A percentile compares a stretch with the other conserved stretches of the same genome.
Evolutionary conservation across 495 filamentous ascomycete species (phyloP).

Genomic region (Aspergillus wentii): DNA sequence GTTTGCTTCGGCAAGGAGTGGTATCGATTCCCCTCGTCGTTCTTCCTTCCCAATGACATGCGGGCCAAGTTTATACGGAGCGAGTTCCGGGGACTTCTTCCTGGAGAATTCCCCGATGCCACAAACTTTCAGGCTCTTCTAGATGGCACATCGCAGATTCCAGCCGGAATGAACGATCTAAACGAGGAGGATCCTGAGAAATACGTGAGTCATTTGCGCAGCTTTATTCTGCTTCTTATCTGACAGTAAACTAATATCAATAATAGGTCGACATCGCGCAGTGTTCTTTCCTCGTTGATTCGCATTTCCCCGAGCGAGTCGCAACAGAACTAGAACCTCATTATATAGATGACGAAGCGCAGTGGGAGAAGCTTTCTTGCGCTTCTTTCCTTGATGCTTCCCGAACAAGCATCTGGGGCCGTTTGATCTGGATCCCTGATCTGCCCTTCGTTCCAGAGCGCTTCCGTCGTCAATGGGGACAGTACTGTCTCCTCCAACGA

Average conservation of each 20-base stretch:
- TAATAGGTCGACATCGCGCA: constrained; percentile 58
- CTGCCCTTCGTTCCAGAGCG: constrained; percentile 61
- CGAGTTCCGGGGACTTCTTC: constrained; percentile 83
- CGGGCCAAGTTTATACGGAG: constrained; percentile 83
- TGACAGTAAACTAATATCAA: constrained; percentile 7
- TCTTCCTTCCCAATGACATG: constrained; percentile 76
- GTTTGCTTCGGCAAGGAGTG: constrained; percentile 96
- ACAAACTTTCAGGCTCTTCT: constrained; percentile 56
- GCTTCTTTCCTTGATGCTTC: constrained; percentile 74
- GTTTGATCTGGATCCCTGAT: constrained; percentile 82
- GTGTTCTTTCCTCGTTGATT: constrained; percentile 86
- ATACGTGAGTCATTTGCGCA: constrained; percentile 61
- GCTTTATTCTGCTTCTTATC: constrained; percentile 2
- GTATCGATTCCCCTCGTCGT: constrained; percentile 96
- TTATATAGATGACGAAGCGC: constrained; percentile 60
- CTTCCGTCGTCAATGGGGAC: constrained; percentile 70
- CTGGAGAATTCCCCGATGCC: constrained; percentile 81
- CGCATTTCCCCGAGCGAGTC: constrained; percentile 60
- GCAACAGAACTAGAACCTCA: constrained; percentile 63
- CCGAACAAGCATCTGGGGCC: constrained; percentile 65
- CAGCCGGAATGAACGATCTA: constrained; percentile 85
- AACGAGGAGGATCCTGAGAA: constrained; percentile 85
- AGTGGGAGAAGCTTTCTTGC: constrained; percentile 75
- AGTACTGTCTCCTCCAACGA: constrained; percentile 72
- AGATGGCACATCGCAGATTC: constrained; percentile 73